A percentile compares a stretch with the other conserved stretches of the same genome.
phyloP scores from a whole-genome alignment of 31 red algal species.

The Odonthalia washingtoniensis region DNA sequence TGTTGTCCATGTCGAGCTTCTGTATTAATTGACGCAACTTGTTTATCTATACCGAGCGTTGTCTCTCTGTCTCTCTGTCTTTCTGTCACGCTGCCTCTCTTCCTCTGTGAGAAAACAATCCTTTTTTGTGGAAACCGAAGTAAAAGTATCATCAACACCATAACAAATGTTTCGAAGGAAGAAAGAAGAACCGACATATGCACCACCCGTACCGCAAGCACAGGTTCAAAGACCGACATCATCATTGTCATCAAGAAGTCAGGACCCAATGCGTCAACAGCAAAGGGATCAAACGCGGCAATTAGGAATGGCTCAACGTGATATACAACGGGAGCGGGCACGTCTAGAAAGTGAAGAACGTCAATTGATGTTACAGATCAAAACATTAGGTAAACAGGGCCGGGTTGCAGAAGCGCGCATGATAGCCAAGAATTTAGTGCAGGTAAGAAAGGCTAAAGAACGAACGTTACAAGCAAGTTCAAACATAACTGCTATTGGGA shows the following conservation, averaged over 20 bases:
- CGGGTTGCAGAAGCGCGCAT: constrained; percentile 71
- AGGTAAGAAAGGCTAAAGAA: constrained; percentile 66
- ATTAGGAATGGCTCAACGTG: constrained; percentile 64
- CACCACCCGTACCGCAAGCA: constrained; percentile 38
- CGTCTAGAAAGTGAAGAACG: constrained; percentile 69
- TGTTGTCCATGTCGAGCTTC: too few species aligned
- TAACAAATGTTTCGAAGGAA: constrained; percentile 65
- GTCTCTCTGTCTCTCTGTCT: too few species aligned
- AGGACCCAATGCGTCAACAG: neutral
- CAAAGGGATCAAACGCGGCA: constrained; percentile 54
- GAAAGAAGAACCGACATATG: constrained; percentile 41
- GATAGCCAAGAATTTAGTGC: constrained; percentile 78
- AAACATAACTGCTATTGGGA: constrained; percentile 66
- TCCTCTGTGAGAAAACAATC: too few species aligned
- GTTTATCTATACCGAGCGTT: too few species aligned
- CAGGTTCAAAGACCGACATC: constrained; percentile 12
- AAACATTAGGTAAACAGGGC: constrained; percentile 56
- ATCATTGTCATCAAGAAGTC: constrained; percentile 3
- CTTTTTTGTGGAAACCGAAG: too few species aligned
- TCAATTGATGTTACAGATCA: constrained; percentile 62
- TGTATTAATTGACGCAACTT: too few species aligned
- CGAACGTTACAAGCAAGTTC: constrained; percentile 55
- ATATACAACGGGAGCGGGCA: constrained; percentile 57
- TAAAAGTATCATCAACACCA: too few species aligned
- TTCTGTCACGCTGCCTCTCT: too few species aligned